Conservation (phyloP, 2,329 filamentous ascomycete species). For the Nigrospora sphaerica region DNA sequence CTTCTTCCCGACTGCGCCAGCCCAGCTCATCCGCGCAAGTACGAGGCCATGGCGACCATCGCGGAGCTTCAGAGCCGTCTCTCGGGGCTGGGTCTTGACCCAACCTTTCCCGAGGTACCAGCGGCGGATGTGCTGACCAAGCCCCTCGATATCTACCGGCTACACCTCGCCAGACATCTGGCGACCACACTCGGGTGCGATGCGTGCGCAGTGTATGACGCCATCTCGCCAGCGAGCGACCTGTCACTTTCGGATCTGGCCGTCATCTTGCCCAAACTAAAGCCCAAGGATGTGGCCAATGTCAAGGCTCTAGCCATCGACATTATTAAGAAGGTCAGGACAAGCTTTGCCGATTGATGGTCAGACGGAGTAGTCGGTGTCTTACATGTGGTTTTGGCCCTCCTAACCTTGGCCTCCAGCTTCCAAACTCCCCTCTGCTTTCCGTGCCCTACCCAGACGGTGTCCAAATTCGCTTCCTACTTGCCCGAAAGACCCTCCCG, state of each 20-base stretch:
- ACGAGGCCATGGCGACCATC: constrained; percentile 16
- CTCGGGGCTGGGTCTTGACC: background rate
- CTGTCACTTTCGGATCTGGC: constrained; percentile 21
- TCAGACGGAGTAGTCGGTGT: too few species aligned
- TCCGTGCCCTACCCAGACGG: constrained; percentile 47
- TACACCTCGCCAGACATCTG: constrained; percentile 16
- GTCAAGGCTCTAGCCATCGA: constrained; percentile 9
- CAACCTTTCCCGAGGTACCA: background rate
- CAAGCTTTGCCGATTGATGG: background rate
- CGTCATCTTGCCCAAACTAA: constrained; percentile 22
- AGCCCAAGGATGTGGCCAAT: constrained; percentile 10
- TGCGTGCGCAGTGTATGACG: constrained; percentile 16
- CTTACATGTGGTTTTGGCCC: background rate
- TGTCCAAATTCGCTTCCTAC: constrained; percentile 59
- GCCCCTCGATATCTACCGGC: constrained; percentile 22
- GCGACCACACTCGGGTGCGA: constrained; percentile 12
- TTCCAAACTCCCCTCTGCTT: constrained; percentile 51
- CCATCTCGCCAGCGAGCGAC: constrained; percentile 17
- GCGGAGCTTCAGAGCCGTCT: background rate
- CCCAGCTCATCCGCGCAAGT: background rate
- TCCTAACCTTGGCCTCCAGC: constrained; percentile 22
- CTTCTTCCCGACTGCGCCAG: background rate
- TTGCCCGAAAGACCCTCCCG: constrained; percentile 49
- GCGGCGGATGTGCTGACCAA: constrained; percentile 10
- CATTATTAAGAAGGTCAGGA: constrained; percentile 9